Evolutionary conservation across 257 asterid genomes (phyloP).

Genomic region (Solanum gracilifrons): DNA sequence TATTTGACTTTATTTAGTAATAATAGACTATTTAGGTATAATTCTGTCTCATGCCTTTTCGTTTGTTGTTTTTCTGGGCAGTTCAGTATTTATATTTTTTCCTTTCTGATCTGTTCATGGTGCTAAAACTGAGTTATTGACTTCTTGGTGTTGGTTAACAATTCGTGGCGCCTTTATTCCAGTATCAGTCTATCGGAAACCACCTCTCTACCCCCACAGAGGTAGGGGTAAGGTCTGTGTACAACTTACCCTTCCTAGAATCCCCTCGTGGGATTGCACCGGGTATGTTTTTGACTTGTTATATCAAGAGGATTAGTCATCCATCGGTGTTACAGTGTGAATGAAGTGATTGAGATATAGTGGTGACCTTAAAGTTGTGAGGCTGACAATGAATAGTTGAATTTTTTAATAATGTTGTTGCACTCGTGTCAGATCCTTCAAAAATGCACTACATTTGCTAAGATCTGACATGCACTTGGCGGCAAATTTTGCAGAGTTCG

Average conservation of each 20-base stretch:
- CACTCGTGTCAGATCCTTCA: fast-evolving
- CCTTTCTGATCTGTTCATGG: background rate
- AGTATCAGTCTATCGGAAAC: background rate
- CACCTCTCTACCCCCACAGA: background rate
- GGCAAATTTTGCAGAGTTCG: fast-evolving
- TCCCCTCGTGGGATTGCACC: fast-evolving
- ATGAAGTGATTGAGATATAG: background rate
- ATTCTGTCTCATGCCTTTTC: background rate
- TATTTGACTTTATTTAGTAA: background rate
- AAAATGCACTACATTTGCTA: background rate
- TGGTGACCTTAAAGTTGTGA: background rate
- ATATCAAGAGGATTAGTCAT: background rate
- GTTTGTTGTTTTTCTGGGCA: background rate
- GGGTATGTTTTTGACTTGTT: background rate
- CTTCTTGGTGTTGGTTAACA: background rate
- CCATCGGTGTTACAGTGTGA: background rate
- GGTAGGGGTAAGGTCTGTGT: background rate
- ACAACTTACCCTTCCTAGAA: fast-evolving
- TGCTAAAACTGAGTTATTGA: background rate
- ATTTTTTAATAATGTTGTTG: background rate
- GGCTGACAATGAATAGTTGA: background rate
- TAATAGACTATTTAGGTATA: background rate
- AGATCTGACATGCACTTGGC: background rate
- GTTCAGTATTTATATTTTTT: background rate
- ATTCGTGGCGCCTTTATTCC: background rate